These are phyloP conservation scores for Periconia sp. DNA, from an alignment of 2,329 filamentous ascomycete species.

Conservation along the genomic window DNA sequence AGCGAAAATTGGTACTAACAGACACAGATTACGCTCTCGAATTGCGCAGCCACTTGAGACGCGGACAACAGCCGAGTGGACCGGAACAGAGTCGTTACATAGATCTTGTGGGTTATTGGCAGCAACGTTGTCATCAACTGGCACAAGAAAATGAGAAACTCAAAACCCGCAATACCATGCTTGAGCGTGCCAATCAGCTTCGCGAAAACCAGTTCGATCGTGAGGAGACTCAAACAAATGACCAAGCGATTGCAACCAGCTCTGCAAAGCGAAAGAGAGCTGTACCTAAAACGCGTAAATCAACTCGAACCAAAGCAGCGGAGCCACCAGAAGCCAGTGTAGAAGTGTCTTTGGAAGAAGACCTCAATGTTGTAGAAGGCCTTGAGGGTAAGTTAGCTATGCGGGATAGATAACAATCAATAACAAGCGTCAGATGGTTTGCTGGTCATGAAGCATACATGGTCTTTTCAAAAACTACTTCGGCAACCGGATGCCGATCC, in stretches of 20 bases:
- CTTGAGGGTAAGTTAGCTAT: slow-evolving; percentile 20
- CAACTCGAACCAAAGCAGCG: slow-evolving; percentile 5
- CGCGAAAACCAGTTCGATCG: slow-evolving; percentile 8
- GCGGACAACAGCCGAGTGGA: slow-evolving; percentile 18
- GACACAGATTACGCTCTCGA: slow-evolving; percentile 31
- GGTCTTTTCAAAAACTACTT: slow-evolving; percentile 31
- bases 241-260: background rate
- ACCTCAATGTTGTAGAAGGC: slow-evolving; percentile 28
- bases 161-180: slow-evolving; percentile 21
- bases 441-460: slow-evolving; percentile 29
- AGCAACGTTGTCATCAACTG: slow-evolving; percentile 21
- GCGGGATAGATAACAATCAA: slow-evolving; percentile 7
- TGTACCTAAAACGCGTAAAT: slow-evolving; percentile 7
- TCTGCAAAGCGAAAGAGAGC: slow-evolving; percentile 23
- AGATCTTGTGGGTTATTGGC: slow-evolving; percentile 46
- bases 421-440: slow-evolving; percentile 15
- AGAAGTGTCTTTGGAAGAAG: slow-evolving; percentile 27
- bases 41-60: slow-evolving; percentile 41
- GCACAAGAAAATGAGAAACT: slow-evolving; percentile 28
- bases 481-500: slow-evolving; percentile 15
- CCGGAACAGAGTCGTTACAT: slow-evolving; percentile 36
- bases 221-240: background rate
- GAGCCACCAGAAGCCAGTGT: slow-evolving; percentile 13
- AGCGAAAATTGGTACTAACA: slow-evolving; percentile 3
- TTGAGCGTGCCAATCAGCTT: slow-evolving; percentile 30